These are phyloP conservation scores for Rhizopogon rudus DNA, from an alignment of 768 basidiomycete genomes.

Conservation along the genomic window DNA sequence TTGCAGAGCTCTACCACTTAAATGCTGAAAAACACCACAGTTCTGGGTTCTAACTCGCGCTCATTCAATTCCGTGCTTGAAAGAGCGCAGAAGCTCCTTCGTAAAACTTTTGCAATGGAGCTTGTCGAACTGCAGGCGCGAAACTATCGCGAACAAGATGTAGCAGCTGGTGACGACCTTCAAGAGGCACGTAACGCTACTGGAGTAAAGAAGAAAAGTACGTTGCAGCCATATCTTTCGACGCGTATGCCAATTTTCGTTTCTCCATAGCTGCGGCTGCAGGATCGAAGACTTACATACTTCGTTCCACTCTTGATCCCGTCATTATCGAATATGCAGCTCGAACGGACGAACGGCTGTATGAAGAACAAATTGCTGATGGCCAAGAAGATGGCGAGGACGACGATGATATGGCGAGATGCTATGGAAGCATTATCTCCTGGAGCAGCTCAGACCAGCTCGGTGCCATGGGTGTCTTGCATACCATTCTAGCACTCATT, in stretches of 20 bases:
- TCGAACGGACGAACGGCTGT: slow-evolving; percentile 37
- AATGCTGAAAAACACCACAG: slow-evolving; percentile 24
- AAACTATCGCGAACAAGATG: slow-evolving; percentile 35
- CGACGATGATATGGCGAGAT: slow-evolving; percentile 43
- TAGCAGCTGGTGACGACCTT: slow-evolving; percentile 35
- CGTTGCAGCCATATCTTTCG: background rate
- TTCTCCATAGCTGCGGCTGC: slow-evolving; percentile 39
- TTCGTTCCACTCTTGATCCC: slow-evolving; percentile 69
- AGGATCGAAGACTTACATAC: slow-evolving; percentile 77
- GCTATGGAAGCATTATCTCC: slow-evolving; percentile 66
- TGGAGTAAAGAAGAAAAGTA: slow-evolving; percentile 67
- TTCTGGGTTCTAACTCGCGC: slow-evolving; percentile 44
- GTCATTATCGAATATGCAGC: slow-evolving; percentile 59
- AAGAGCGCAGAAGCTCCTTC: slow-evolving; percentile 59
- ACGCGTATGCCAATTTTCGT: background rate
- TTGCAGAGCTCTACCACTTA: background rate
- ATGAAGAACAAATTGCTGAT: slow-evolving; percentile 47
- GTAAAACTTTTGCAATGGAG: slow-evolving; percentile 75
- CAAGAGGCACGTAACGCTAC: slow-evolving; percentile 44
- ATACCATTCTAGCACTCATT: slow-evolving; percentile 78
- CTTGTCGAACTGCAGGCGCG: slow-evolving; percentile 72
- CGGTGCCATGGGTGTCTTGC: slow-evolving; percentile 66
- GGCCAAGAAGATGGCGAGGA: slow-evolving; percentile 43
- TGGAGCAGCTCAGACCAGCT: slow-evolving; percentile 70
- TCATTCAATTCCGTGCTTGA: slow-evolving; percentile 62